Base-by-base conservation (phyloP, 352 stramenopile species). In the Phytopythium helicoides region DNA sequence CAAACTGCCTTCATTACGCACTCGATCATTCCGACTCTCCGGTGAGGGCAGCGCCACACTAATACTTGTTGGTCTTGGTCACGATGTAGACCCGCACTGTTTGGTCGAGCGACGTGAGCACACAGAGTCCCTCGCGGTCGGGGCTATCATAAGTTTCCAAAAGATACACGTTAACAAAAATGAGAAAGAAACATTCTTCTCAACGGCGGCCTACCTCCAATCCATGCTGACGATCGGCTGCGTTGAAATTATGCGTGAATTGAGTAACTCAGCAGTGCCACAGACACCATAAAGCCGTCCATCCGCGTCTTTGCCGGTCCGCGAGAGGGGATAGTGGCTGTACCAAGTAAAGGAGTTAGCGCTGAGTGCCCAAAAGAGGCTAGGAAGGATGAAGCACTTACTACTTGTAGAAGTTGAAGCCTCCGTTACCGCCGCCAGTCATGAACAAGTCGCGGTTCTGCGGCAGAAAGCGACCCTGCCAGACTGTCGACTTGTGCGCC, bases 321-420 rank as follows among this genome's bases (percentile, higher is more conserved):
- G 71, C 3, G 86, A 86, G 25, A 86, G 48, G 11, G 88, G 88
- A 47, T 95, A 94, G 45, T 91, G 76, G 34, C 84, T 95, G 39
- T 7, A 47, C 16, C 18, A 34, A 15, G 14, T 49, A 40, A 64
- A 46, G 38, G 22, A 48, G 33, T 21, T 28, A 16, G 23, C 52
- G 60, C 9, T 15, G 15, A 28, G 40, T 9, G 1, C 12, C 16
- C 38, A 2, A 28, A 45, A 22, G 3, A 8, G 1, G 8, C 22
- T 3, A 35, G 2, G 22, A 5, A 8, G 23, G 18, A 35, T 2
- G 14, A n/a, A 12, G 16, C 48, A 97, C 94, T 56, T 80, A 89
- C 76, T 99, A 98, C 72, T 98, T 98, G 86, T 98, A 98, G 42
- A 98, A 52, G 58, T 98, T 98, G 66, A 98, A 96, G 22, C 95